Evolutionary conservation across 495 filamentous ascomycete species (phyloP), one percentile per base, ranked within the genome.

Genomic region (Lophiotrema nucula): DNA sequence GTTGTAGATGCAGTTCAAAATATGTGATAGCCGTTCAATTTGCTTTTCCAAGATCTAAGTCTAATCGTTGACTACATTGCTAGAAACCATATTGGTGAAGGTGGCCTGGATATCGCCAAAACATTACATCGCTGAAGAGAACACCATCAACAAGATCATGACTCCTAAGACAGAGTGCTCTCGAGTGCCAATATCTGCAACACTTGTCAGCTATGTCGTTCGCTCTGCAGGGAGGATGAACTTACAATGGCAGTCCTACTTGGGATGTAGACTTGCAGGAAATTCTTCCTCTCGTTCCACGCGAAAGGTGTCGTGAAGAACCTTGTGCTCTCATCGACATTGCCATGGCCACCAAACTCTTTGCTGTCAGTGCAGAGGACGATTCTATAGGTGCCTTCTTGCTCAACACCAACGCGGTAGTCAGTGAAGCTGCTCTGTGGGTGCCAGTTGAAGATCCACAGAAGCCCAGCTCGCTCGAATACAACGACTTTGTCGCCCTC

Each of bases 381-480:
- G 57, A 97, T 86, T 27, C 84, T 80, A 71, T 98, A 98, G 12
- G 89, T 96, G 18, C 93, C 93, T 1, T 85, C 69, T 10, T 79
- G 75, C 47, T 97, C 89, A 44, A 98, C 80, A 0, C 93, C 93
- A 53, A 97, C 85, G 18, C 95, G 80, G 67, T 96, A 98, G 69
- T 97, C 95, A 16, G 89, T 83, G 70, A 86, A 98, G 77, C 89
- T 95, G 39, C 86, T 66, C n/a, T 81, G 81, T 4, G 89, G 86
- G 69, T 97, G 85, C 79, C 96, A 96, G 73, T 98, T 98, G 80
- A 98, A 97, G 63, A 96, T 82, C 81, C 89, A 98, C 27, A 98
- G 76, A 38, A 96, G 71, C 0, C 91, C 91, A 2, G 84, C 93
- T 22, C 93, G 83, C 76, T 98, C 93, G 71, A 97, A 98, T 47